Conservation (phyloP, 768 basidiomycete genomes). For the Dentipellis fragilis region DNA sequence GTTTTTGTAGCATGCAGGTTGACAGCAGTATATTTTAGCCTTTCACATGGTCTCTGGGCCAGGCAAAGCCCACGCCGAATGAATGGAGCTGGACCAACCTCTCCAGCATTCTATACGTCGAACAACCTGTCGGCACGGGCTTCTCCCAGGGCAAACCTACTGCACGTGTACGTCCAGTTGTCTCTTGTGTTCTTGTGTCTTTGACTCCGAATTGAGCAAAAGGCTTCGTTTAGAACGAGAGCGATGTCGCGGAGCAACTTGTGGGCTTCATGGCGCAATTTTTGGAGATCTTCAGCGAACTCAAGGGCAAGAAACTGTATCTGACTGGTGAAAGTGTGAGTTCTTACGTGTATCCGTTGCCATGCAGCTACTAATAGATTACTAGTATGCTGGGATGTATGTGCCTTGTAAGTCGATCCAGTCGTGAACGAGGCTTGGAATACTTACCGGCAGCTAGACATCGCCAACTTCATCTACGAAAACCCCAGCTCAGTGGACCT, state of each 20-base stretch:
- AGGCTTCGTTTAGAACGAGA: slow-evolving; percentile 28
- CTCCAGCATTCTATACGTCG: slow-evolving; percentile 64
- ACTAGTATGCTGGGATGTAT: slow-evolving; percentile 67
- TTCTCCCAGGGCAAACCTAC: slow-evolving; percentile 64
- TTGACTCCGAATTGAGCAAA: background rate
- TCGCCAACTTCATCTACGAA: slow-evolving; percentile 65
- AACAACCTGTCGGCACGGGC: slow-evolving; percentile 75
- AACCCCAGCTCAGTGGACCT: slow-evolving; percentile 43
- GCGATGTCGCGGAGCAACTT: slow-evolving; percentile 45
- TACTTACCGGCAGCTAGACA: slow-evolving; percentile 31
- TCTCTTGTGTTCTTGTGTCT: background rate
- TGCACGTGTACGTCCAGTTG: slow-evolving; percentile 25
- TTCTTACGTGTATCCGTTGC: background rate
- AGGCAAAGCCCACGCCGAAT: slow-evolving; percentile 53
- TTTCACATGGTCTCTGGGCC: slow-evolving; percentile 53
- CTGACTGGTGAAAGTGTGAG: slow-evolving; percentile 68
- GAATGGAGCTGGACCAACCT: slow-evolving; percentile 74
- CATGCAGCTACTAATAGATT: background rate
- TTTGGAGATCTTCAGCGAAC: slow-evolving; percentile 60
- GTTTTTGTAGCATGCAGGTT: background rate
- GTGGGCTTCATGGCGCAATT: slow-evolving; percentile 67
- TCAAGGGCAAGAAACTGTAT: slow-evolving; percentile 65
- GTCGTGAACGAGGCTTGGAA: slow-evolving; percentile 6
- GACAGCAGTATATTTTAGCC: slow-evolving; percentile 32
- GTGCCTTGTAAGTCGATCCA: slow-evolving; percentile 38